Percentiles rank a stretch among this genome's conserved stretches.
phyloP scores from a whole-genome alignment of 169 alveolate genomes.

The Plasmodium berghei region DNA sequence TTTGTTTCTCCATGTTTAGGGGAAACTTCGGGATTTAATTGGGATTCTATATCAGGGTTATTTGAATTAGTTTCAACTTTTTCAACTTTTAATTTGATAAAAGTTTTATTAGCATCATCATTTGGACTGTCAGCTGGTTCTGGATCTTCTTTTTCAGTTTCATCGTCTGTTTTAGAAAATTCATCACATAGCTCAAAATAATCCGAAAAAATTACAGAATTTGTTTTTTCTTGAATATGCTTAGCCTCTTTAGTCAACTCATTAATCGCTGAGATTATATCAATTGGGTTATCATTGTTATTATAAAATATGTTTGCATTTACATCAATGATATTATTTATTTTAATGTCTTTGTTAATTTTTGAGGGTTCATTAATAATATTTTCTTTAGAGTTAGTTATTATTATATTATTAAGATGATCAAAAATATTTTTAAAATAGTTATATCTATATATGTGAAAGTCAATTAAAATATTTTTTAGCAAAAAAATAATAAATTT shows the following conservation, averaged over 20 bases:
- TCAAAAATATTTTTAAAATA: conserved; percentile 64
- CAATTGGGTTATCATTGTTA: conserved; percentile 14
- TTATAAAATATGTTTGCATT: background rate
- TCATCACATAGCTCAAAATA: conserved; percentile 34
- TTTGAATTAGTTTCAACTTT: background rate
- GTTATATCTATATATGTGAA: conserved; percentile 47
- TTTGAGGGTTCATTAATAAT: background rate
- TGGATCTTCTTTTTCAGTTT: background rate
- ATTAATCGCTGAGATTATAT: conserved; percentile 37
- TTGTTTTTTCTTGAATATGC: conserved; percentile 26
- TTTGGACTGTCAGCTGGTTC: background rate
- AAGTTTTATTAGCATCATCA: background rate
- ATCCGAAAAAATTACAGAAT: conserved; percentile 47
- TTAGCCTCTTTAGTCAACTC: conserved; percentile 35
- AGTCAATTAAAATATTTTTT: conserved; percentile 67
- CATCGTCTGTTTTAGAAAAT: conserved; percentile 53
- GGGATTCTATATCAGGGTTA: no score
- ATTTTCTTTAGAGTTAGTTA: conserved; percentile 8
- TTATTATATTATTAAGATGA: conserved; percentile 33
- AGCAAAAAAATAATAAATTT: conserved; percentile 34
- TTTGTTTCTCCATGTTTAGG: no score
- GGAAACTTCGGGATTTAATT: no score
- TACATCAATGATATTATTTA: no score
- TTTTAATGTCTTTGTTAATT: no score
- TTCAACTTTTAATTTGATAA: background rate